Evolutionary conservation across 192 early-diverging fungal species (phyloP).

Genomic region (Coemansia sp.): DNA sequence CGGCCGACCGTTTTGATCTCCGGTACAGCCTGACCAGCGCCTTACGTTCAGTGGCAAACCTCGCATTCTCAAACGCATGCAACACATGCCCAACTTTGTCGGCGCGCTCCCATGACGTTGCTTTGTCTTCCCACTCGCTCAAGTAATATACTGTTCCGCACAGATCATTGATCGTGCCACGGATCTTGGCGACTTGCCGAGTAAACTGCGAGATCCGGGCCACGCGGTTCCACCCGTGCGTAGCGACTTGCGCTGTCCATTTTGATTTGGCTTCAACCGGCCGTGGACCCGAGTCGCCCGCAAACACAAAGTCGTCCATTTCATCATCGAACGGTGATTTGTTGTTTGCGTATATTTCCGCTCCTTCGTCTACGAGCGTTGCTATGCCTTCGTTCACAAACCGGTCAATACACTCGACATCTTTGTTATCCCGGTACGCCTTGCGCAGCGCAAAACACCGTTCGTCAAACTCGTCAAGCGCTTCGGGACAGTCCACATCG

Average conservation of each 20-base stretch:
- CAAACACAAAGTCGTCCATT: slow-evolving; percentile 33
- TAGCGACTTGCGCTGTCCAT: background rate
- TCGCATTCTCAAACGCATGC: slow-evolving; percentile 9
- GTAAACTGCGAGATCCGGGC: background rate
- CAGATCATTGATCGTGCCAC: slow-evolving; percentile 13
- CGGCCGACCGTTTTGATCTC: background rate
- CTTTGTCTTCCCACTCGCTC: slow-evolving; percentile 29
- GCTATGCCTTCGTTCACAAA: slow-evolving; percentile 40
- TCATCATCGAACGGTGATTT: slow-evolving; percentile 17
- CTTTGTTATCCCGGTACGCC: background rate
- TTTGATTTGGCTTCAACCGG: background rate
- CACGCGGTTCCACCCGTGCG: slow-evolving; percentile 31
- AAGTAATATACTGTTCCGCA: slow-evolving; percentile 24
- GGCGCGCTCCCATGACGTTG: slow-evolving; percentile 24
- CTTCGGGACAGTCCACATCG: slow-evolving; percentile 10
- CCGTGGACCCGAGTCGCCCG: background rate
- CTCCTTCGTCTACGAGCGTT: slow-evolving; percentile 32
- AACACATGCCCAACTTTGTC: slow-evolving; percentile 11
- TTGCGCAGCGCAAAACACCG: slow-evolving; percentile 22
- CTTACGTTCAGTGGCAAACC: slow-evolving; percentile 12
- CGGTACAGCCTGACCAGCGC: slow-evolving; percentile 11
- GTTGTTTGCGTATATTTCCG: slow-evolving; percentile 3
- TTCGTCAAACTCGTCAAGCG: slow-evolving; percentile 30
- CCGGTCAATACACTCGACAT: slow-evolving; percentile 7
- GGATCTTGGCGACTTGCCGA: slow-evolving; percentile 8